Conservation (phyloP, 768 basidiomycete genomes). For the Trametes meyenii region DNA sequence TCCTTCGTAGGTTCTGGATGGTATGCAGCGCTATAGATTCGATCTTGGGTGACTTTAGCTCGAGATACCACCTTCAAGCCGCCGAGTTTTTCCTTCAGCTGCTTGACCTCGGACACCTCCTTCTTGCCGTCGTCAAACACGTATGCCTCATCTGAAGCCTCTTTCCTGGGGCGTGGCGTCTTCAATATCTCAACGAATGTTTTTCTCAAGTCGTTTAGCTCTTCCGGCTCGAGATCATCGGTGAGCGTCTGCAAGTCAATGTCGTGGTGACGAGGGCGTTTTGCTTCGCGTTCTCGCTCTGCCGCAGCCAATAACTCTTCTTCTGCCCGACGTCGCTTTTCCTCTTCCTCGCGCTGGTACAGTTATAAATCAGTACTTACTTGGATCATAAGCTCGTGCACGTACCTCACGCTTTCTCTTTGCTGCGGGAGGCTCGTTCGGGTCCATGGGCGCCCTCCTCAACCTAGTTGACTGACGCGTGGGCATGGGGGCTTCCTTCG, state of each 20-base stretch:
- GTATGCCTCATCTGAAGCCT: slow-evolving; percentile 54
- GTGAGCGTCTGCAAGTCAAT: slow-evolving; percentile 61
- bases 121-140: slow-evolving; percentile 48
- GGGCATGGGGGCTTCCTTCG: slow-evolving; percentile 52
- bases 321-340: slow-evolving; percentile 54
- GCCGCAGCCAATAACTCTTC: slow-evolving; percentile 63
- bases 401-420: slow-evolving; percentile 68
- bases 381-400: neutral
- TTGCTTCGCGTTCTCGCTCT: slow-evolving; percentile 63
- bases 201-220: slow-evolving; percentile 48
- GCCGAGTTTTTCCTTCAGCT: slow-evolving; percentile 56
- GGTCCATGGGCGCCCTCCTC: slow-evolving; percentile 50
- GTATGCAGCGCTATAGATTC: slow-evolving; percentile 78
- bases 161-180: slow-evolving; percentile 40
- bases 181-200: slow-evolving; percentile 47
- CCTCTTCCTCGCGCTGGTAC: slow-evolving; percentile 52
- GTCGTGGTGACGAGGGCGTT: slow-evolving; percentile 68
- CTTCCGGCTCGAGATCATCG: slow-evolving; percentile 50
- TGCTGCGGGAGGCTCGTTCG: slow-evolving; percentile 66
- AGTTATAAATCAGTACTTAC: neutral
- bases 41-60: slow-evolving; percentile 77
- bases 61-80: slow-evolving; percentile 68
- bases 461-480: slow-evolving; percentile 71
- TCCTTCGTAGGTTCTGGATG: slow-evolving; percentile 82
- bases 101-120: slow-evolving; percentile 51